Conservation (phyloP, 2,329 filamentous ascomycete species). For the Lecanoromycetidae sp. region DNA sequence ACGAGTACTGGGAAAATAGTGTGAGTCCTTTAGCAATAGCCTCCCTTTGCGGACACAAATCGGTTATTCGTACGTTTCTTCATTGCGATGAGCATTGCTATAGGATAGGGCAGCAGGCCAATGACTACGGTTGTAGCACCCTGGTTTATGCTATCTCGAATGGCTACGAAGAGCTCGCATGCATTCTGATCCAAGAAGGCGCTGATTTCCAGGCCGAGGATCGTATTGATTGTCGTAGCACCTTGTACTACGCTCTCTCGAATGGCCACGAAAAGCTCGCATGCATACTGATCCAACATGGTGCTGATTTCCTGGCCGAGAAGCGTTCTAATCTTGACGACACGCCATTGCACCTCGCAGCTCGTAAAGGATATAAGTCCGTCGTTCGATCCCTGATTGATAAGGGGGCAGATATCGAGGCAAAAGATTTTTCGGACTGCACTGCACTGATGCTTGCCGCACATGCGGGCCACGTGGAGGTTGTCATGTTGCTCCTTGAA, state of each 20-base stretch:
- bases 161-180: no score
- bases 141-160: not conserved
- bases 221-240: not conserved
- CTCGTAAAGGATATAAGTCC: not conserved
- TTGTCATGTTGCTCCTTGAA: no score
- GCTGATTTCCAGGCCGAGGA: not conserved
- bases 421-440: no score
- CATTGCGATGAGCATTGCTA: not conserved
- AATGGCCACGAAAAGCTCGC: not conserved
- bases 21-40: conserved; percentile 2
- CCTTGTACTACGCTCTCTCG: conserved; percentile 4
- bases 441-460: not conserved
- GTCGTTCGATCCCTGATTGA: not conserved
- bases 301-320: not conserved
- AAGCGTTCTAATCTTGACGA: not conserved
- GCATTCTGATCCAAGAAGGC: not conserved
- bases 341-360: conserved; percentile 3
- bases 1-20: not conserved
- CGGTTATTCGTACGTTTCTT: not conserved
- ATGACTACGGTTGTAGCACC: not conserved
- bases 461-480: no score
- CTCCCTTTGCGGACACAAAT: not conserved
- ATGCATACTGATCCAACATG: not conserved
- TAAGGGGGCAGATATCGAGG: not conserved
- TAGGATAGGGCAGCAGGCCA: not conserved